phyloP scores from a whole-genome alignment of 1,284 basidiomycete genomes.

The Bothia castanella region DNA sequence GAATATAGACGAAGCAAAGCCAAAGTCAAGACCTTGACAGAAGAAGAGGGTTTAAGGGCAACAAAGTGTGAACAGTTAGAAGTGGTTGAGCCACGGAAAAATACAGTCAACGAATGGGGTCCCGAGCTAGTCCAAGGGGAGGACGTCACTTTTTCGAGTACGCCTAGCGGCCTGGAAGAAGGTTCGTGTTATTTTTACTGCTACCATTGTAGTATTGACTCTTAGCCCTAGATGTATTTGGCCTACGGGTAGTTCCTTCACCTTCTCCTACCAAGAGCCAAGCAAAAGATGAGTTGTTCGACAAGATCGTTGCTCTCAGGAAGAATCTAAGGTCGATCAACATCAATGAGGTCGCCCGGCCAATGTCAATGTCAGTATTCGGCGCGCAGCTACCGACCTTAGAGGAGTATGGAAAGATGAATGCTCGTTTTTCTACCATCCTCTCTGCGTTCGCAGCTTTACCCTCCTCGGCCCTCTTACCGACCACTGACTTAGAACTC shows the following conservation, averaged over 20 bases:
- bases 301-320: constrained; percentile 44
- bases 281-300: constrained; percentile 38
- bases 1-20: constrained; percentile 33
- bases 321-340: constrained; percentile 59
- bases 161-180: constrained; percentile 17
- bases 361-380: constrained; percentile 35
- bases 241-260: constrained; percentile 38
- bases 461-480: constrained; percentile 41
- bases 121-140: constrained; percentile 1
- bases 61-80: constrained; percentile 17
- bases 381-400: constrained; percentile 49
- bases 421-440: constrained; percentile 45
- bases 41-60: constrained; percentile 19
- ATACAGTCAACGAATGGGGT: neutral
- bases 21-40: constrained; percentile 13
- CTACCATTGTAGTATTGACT: constrained; percentile 4
- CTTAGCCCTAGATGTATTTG: constrained; percentile 52
- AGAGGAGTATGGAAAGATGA: constrained; percentile 44
- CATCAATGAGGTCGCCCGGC: constrained; percentile 52
- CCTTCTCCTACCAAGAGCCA: constrained; percentile 31
- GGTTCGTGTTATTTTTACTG: constrained; percentile 20
- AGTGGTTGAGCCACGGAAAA: constrained; percentile 5
- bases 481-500: constrained; percentile 51
- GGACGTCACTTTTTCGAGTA: neutral
- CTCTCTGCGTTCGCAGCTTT: constrained; percentile 45